Percentiles rank a stretch among this genome's conserved stretches.
phyloP scores from a whole-genome alignment of 805 yeast genomes.

The Myxozyma kluyveri region DNA sequence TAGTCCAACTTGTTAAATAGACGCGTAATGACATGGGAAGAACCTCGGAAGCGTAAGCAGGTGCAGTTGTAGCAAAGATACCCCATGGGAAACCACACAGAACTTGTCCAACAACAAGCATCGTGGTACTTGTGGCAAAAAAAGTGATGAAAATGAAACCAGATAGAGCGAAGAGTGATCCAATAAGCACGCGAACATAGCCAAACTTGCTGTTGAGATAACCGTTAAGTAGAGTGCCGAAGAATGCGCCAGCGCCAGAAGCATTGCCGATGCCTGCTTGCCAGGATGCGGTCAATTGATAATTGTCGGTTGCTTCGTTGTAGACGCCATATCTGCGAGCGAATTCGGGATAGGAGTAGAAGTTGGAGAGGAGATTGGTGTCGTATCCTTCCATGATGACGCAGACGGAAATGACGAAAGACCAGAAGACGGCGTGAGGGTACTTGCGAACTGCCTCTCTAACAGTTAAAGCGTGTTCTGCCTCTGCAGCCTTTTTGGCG shows the following conservation, averaged over 20 bases:
- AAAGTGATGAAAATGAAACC: slow-evolving; percentile 49
- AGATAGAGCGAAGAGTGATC: slow-evolving; percentile 38
- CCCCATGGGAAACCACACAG: slow-evolving; percentile 53
- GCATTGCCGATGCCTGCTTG: slow-evolving; percentile 36
- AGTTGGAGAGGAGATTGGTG: slow-evolving; percentile 40
- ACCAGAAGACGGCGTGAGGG: slow-evolving; percentile 50
- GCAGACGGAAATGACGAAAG: slow-evolving; percentile 45
- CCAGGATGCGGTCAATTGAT: slow-evolving; percentile 34
- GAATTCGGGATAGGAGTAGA: slow-evolving; percentile 40
- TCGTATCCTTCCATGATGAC: slow-evolving; percentile 54
- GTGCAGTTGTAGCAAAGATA: slow-evolving; percentile 50
- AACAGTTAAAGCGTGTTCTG: no score
- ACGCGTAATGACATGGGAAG: slow-evolving; percentile 52
- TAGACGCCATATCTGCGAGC: slow-evolving; percentile 17
- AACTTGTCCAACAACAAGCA: slow-evolving; percentile 43
- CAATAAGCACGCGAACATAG: slow-evolving; percentile 45
- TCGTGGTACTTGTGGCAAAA: slow-evolving; percentile 45
- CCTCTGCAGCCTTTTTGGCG: no score
- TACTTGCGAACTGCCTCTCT: slow-evolving; percentile 25
- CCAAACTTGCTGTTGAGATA: slow-evolving; percentile 48
- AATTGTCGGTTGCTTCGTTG: slow-evolving; percentile 11
- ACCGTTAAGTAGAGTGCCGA: slow-evolving; percentile 50
- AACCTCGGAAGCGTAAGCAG: slow-evolving; percentile 58
- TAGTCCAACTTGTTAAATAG: slow-evolving; percentile 51
- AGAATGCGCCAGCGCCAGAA: slow-evolving; percentile 44